Base-by-base conservation (phyloP, 2,329 filamentous ascomycete genomes). In the Trichoderma sp. region DNA sequence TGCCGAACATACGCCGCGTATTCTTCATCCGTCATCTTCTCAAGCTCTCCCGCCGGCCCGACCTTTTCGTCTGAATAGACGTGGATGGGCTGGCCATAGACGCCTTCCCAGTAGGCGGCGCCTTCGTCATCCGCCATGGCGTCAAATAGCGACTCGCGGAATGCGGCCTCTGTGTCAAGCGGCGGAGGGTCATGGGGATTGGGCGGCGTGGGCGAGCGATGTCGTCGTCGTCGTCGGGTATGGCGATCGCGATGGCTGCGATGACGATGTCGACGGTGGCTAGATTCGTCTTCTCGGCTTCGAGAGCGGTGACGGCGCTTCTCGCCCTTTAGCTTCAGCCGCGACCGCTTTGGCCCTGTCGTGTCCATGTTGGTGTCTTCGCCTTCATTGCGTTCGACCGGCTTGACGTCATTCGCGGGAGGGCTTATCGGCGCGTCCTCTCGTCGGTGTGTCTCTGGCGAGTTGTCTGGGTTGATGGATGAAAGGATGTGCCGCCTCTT, bases 61-160 rank as follows among this genome's bases (percentile, higher is more conserved):
- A 79, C 76, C 6, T 75, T 72, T 60, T 83, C 79, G 30, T 86
- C 83, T 0, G 87, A 77, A 77, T 96, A 97, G 7, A 89, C 87
- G 79, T 97, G 94, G 60, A 98, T 91, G 0, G 96, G 95, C 78
- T 98, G 95, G 1, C 94, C 94, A 80, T 98, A 99, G n/a, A 99
- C 92, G 18, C 89, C 88, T 78, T 97, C 91, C 96, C 96, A 99
- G 82, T 96, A 99, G 8, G 89, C 87, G 2, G 96, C 96, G 58
- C 95, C 96, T 81, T 99, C 96, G 77, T 98, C 95, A 79, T 99
- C 96, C 46, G 94, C 95, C 80, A 99, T 90, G 37, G 96, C 96
- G 79, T 99, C 96, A 81, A 98, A 98, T 5, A 99, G 89, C 0
- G 94, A 97, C 79, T 97, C 93, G 34, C 93, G 90, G 78, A 99